Percentiles rank a stretch among this genome's conserved stretches.
phyloP scores from a whole-genome alignment of 768 basidiomycete genomes.

The Mycena metata region DNA sequence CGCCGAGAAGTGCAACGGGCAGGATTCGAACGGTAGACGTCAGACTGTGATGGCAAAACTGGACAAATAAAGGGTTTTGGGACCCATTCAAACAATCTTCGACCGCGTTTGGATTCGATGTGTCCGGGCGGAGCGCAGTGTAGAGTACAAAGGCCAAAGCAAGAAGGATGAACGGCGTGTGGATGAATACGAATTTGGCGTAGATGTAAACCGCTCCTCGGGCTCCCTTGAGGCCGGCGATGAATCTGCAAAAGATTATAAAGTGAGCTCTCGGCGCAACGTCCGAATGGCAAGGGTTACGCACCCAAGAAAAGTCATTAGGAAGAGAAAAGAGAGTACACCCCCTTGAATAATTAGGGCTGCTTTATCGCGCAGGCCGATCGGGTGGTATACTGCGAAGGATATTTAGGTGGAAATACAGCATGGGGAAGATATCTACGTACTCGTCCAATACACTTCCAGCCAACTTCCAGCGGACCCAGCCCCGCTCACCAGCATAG shows the following conservation, averaged over 20 bases:
- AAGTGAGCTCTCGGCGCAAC: background rate
- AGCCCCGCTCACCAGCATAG: constrained; percentile 34
- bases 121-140: constrained; percentile 28
- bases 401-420: background rate
- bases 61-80: constrained; percentile 29
- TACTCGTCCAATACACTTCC: constrained; percentile 38
- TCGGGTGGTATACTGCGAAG: constrained; percentile 31
- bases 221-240: constrained; percentile 20
- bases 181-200: constrained; percentile 37
- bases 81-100: constrained; percentile 35
- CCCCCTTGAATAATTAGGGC: constrained; percentile 37
- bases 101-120: constrained; percentile 12
- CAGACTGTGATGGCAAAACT: constrained; percentile 39
- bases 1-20: constrained; percentile 34
- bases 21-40: constrained; percentile 32
- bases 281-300: background rate
- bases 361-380: constrained; percentile 29
- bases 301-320: constrained; percentile 40
- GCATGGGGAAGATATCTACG: background rate
- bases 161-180: constrained; percentile 29
- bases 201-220: constrained; percentile 38
- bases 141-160: constrained; percentile 33
- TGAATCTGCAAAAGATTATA: constrained; percentile 31
- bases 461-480: constrained; percentile 41
- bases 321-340: constrained; percentile 36